A percentile compares a stretch with the other conserved stretches of the same genome.
Evolutionary conservation across 805 yeast genomes (phyloP).

Genomic region (Lachancea nothofagi): DNA sequence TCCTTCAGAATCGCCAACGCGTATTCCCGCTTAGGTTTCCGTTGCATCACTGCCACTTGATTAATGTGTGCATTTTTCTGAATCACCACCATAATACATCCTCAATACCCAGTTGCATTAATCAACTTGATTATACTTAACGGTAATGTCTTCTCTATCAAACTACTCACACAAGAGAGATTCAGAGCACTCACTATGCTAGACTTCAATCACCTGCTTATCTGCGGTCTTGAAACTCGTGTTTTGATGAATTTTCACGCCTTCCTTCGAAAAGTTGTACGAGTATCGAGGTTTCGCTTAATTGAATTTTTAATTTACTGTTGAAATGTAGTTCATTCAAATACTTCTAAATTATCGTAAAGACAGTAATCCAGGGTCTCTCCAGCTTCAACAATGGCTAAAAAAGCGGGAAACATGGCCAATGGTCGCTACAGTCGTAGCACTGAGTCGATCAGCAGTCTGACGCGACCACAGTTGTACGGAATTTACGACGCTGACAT

Average conservation of each 20-base stretch:
- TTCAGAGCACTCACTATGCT: too few species aligned
- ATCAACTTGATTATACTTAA: too few species aligned
- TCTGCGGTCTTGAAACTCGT: too few species aligned
- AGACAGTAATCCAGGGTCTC: too few species aligned
- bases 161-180: too few species aligned
- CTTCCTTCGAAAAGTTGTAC: slow-evolving; percentile 1
- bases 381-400: slow-evolving; percentile 9
- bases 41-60: slow-evolving; percentile 42
- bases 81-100: too few species aligned
- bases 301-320: not conserved
- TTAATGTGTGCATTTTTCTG: slow-evolving; percentile 29
- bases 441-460: slow-evolving; percentile 38
- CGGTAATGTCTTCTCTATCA: not conserved
- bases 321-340: too few species aligned
- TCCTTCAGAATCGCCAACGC: slow-evolving; percentile 60
- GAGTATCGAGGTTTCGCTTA: not conserved
- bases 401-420: slow-evolving; percentile 7
- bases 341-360: too few species aligned
- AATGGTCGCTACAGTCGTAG: slow-evolving; percentile 11
- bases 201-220: too few species aligned
- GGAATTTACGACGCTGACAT: slow-evolving; percentile 44
- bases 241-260: too few species aligned
- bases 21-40: slow-evolving; percentile 41
- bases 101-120: too few species aligned
- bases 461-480: slow-evolving; percentile 48